A percentile compares a stretch with the other conserved stretches of the same genome.
phyloP scores from a whole-genome alignment of 345 rosid species.

The Mallotus nudiflorus region DNA sequence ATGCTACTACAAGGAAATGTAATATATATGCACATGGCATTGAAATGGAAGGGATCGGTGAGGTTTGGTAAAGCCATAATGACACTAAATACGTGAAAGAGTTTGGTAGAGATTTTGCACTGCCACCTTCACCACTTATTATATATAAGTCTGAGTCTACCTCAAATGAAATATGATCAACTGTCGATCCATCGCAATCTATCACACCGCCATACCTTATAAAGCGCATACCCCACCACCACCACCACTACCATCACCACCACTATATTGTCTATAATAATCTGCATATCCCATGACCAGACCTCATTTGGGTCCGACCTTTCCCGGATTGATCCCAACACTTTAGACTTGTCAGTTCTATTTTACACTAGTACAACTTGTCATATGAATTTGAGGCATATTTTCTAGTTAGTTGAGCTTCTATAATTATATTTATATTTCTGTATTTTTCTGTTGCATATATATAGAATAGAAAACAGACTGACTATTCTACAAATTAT shows the following conservation, averaged over 20 bases:
- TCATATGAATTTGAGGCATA: not conserved
- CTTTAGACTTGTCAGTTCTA: not conserved
- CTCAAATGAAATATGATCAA: not conserved
- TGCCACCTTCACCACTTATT: too few species aligned
- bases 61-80: constrained; percentile 40
- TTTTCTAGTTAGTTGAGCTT: not conserved
- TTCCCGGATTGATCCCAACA: too few species aligned
- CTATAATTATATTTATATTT: too few species aligned
- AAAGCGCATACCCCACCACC: not conserved
- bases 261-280: too few species aligned
- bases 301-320: too few species aligned
- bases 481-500: too few species aligned
- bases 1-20: too few species aligned
- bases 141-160: not conserved
- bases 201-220: not conserved
- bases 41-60: constrained; percentile 23
- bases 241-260: too few species aligned
- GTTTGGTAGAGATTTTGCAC: not conserved
- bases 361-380: not conserved
- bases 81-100: constrained; percentile 12
- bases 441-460: too few species aligned
- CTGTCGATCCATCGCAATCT: constrained; percentile 2
- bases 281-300: too few species aligned
- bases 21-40: not conserved
- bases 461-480: too few species aligned